These are phyloP conservation scores for Aegilops sharonensis DNA, from an alignment of 176 grass and related monocot species.

Conservation along the genomic window DNA sequence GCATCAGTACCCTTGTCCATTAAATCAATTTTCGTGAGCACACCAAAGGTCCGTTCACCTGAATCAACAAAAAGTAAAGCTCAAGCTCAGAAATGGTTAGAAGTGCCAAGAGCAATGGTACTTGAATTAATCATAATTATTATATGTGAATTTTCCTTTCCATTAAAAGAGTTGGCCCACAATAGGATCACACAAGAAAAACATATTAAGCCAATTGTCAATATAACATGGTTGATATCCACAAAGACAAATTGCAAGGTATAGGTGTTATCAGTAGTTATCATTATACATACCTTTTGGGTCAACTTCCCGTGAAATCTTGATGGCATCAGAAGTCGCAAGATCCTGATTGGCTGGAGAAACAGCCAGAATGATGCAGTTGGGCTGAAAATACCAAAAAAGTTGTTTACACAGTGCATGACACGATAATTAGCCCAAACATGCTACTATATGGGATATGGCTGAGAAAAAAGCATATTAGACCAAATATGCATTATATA, in stretches of 20 bases:
- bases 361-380: slow-evolving; percentile 94
- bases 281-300: slow-evolving; percentile 72
- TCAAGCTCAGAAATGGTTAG: not conserved
- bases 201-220: not conserved
- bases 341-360: slow-evolving; percentile 99
- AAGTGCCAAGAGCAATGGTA: not conserved
- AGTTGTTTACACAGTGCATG: not conserved
- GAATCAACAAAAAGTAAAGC: slow-evolving; percentile 30
- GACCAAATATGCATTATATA: not conserved
- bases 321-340: slow-evolving; percentile 99
- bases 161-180: not conserved
- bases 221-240: not conserved
- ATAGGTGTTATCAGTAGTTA: not conserved
- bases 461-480: slow-evolving; percentile 4
- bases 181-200: not conserved
- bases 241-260: not conserved
- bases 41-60: slow-evolving; percentile 98
- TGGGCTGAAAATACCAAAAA: slow-evolving; percentile 64
- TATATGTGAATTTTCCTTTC: not conserved
- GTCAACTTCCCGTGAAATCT: slow-evolving; percentile 97
- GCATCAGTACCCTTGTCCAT: slow-evolving; percentile 99
- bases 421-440: slow-evolving; percentile 5
- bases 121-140: not conserved
- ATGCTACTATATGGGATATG: not conserved
- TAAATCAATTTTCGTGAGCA: slow-evolving; percentile 99